Percentiles rank a stretch among this genome's conserved stretches.
Conservation (phyloP, 2,329 filamentous ascomycete genomes). For the Simplicillium aogashimaense region DNA sequence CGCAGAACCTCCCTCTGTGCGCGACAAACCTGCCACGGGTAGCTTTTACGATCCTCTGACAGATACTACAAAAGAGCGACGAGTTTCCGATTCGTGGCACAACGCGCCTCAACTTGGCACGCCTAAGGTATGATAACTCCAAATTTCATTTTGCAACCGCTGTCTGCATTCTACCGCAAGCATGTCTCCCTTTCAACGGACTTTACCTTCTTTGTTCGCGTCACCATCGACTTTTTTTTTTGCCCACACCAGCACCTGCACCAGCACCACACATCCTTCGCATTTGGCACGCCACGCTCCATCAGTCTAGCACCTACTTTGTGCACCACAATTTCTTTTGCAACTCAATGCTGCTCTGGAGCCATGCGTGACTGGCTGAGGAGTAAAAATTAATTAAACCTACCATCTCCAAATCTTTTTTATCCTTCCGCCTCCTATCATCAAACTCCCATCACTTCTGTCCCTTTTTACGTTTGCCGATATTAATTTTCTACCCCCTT, state of each 20-base stretch:
- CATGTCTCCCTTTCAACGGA: slow-evolving; percentile 3
- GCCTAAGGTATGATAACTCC: slow-evolving; percentile 32
- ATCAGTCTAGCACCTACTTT: background rate
- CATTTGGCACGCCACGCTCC: background rate
- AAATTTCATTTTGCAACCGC: too few species aligned
- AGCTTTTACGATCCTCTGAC: slow-evolving; percentile 46
- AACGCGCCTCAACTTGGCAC: slow-evolving; percentile 30
- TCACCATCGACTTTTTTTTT: too few species aligned
- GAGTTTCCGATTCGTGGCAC: slow-evolving; percentile 38
- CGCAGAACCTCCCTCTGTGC: slow-evolving; percentile 18
- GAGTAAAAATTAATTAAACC: too few species aligned
- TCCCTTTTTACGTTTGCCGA: slow-evolving; percentile 6
- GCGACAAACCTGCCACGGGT: slow-evolving; percentile 29
- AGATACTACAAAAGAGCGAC: slow-evolving; percentile 37
- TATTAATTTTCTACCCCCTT: slow-evolving; percentile 12
- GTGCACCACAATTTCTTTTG: background rate
- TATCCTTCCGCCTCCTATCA: slow-evolving; percentile 7
- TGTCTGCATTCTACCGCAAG: slow-evolving; percentile 7
- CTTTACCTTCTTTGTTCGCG: slow-evolving; percentile 3
- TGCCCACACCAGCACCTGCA: background rate
- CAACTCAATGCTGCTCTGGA: background rate
- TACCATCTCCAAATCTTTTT: too few species aligned
- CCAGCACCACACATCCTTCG: background rate
- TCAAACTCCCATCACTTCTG: slow-evolving; percentile 6
- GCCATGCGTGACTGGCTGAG: background rate